Conservation (phyloP, 2,329 filamentous ascomycete genomes). For the Tolypocladium inflatum region DNA sequence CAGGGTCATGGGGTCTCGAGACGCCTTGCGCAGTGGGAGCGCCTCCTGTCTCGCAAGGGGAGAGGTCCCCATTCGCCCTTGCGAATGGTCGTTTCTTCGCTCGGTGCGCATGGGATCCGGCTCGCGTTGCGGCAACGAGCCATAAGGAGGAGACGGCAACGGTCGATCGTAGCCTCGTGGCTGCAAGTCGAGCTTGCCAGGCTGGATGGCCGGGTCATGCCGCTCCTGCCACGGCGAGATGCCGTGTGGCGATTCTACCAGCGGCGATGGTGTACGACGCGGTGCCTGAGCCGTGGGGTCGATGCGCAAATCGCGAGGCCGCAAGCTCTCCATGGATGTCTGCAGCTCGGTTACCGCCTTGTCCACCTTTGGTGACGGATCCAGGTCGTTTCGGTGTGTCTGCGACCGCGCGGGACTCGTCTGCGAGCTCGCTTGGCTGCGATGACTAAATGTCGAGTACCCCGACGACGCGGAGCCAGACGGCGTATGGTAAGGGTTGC, state of each 20-base stretch:
- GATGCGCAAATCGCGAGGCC: conserved; percentile 18
- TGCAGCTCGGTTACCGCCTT: conserved; percentile 47
- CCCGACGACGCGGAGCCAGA: conserved; percentile 58
- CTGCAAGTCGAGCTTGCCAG: conserved; percentile 5
- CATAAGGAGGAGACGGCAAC: conserved; percentile 3
- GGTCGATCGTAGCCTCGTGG: conserved; percentile 4
- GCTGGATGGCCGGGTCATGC: conserved; percentile 12
- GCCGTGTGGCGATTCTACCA: conserved; percentile 17
- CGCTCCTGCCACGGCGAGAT: conserved; percentile 13
- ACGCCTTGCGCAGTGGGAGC: conserved; percentile 20
- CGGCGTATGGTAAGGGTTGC: conserved; percentile 55
- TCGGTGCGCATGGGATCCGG: background rate
- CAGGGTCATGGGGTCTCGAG: conserved; percentile 27
- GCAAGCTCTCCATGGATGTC: conserved; percentile 32
- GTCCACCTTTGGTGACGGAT: conserved; percentile 25
- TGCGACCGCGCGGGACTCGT: conserved; percentile 31
- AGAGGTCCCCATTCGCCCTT: background rate
- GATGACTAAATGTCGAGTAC: conserved; percentile 48
- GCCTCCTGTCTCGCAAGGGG: background rate
- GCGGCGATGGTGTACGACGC: conserved; percentile 12
- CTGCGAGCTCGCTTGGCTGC: conserved; percentile 50
- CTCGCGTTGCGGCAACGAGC: conserved; percentile 1
- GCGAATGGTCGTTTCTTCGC: background rate
- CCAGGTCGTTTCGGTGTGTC: conserved; percentile 22
- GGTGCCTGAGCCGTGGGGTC: conserved; percentile 21